A percentile compares a stretch with the other conserved stretches of the same genome.
Evolutionary conservation across 106 monocot genomes (phyloP).

Genomic region (Dendrobium catenatum): DNA sequence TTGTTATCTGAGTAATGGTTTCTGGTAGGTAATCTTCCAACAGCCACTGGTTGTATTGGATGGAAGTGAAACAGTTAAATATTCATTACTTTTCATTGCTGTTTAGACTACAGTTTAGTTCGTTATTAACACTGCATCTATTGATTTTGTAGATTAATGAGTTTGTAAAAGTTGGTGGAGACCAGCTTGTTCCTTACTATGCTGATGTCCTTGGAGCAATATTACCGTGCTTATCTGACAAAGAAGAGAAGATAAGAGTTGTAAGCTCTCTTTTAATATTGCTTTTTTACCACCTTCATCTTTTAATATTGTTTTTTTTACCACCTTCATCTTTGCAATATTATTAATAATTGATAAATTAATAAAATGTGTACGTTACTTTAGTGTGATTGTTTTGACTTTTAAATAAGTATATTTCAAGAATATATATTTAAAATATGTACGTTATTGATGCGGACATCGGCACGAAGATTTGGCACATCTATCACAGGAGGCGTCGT

Average conservation of each 20-base stretch:
- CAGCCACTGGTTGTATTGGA: neutral
- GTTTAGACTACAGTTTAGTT: neutral
- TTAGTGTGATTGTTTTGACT: no score
- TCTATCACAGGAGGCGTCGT: no score
- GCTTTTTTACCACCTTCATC: neutral
- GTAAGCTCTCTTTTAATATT: slow-evolving; percentile 9
- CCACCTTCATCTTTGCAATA: neutral
- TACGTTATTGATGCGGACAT: no score
- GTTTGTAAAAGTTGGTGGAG: slow-evolving; percentile 91
- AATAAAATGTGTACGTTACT: no score
- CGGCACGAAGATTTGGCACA: no score
- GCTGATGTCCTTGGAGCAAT: slow-evolving; percentile 89
- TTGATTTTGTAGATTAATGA: slow-evolving; percentile 72
- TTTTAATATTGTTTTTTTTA: neutral
- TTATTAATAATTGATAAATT: no score
- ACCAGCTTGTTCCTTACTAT: slow-evolving; percentile 90
- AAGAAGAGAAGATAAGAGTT: slow-evolving; percentile 79
- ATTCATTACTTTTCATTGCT: neutral
- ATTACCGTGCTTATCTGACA: slow-evolving; percentile 91
- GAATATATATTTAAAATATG: no score
- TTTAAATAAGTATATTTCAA: no score
- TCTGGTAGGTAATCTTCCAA: neutral
- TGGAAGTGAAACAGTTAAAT: neutral
- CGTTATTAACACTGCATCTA: neutral
- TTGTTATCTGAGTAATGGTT: neutral